phyloP scores from a whole-genome alignment of 768 basidiomycete species.

The Mrakia gelida region DNA sequence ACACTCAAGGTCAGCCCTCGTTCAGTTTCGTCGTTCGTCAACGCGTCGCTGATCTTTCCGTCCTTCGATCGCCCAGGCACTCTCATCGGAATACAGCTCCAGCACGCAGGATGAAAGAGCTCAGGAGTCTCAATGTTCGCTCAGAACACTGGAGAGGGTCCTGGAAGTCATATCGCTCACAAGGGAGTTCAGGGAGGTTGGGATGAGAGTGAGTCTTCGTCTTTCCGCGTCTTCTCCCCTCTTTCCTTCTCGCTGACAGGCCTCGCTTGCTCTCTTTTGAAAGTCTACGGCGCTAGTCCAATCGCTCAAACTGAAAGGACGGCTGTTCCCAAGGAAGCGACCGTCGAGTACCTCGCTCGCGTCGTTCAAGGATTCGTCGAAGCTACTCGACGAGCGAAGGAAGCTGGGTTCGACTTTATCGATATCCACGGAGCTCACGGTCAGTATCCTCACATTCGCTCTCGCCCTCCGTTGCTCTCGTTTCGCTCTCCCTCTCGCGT shows the following conservation, averaged over 20 bases:
- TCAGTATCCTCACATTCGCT: too few species aligned
- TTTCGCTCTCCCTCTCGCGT: background rate
- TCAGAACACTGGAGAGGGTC: conserved; percentile 28
- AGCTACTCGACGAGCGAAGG: conserved; percentile 53
- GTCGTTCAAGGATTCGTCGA: conserved; percentile 59
- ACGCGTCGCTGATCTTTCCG: background rate
- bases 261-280: background rate
- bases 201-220: conserved; percentile 45
- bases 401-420: conserved; percentile 54
- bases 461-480: background rate
- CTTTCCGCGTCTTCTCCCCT: too few species aligned
- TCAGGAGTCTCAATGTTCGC: conserved; percentile 65
- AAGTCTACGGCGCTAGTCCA: conserved; percentile 58
- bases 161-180: conserved; percentile 44
- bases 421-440: conserved; percentile 42
- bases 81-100: conserved; percentile 71
- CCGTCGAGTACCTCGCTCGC: conserved; percentile 53
- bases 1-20: conserved; percentile 53
- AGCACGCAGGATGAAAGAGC: conserved; percentile 70
- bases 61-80: conserved; percentile 39
- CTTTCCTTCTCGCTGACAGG: background rate
- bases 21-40: background rate
- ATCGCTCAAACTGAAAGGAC: conserved; percentile 56
- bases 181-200: conserved; percentile 60
- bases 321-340: conserved; percentile 59